Evolutionary conservation across 805 yeast species (phyloP), one percentile per base, ranked within the genome.

Genomic region (Cyberlindnera nakhonratchasimensis): DNA sequence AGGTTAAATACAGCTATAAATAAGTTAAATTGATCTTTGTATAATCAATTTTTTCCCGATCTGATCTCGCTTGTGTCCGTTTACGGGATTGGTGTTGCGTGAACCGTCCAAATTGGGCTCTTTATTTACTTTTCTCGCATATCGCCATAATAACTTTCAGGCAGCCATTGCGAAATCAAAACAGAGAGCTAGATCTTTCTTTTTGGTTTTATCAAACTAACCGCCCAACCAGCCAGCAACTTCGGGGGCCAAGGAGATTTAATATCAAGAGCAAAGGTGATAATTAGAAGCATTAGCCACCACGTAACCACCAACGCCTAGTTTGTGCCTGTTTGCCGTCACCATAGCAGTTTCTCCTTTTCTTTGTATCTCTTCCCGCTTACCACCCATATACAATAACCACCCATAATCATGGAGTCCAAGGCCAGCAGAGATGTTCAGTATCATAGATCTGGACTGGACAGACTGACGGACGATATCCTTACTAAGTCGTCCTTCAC

Each of bases 381-480:
- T 28, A n/a, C 18, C 10, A 16, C 18, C 30, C 17, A 17, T 18
- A 28, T 18, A 28, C 30, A 29, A 3, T 10, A 29, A 4, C 11
- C 21, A 8, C 21, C 4, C 28, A 5, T 20, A 28, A n/a, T 22
- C 9, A 32, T 31, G 26, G 43, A 34, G 13, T 36, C 49, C 14
- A 32, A 21, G 19, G 28, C 28, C 20, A 19, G n/a, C 23, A 37
- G 50, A 39, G 46, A 48, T 37, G 19, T 40, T 29, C 14, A 32
- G 11, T 45, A 31, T 29, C 47, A 39, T 51, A 45, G 49, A 25
- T 18, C 30, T 5, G 44, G 47, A 19, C 49, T 55, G 10, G 54
- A 54, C 29, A 26, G 36, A 19, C 51, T 57, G 12, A 55, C 57
- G 0, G 43, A 45, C 1, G 54, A 50, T 19, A 50, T 57, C 32